Base-by-base conservation (phyloP, 805 yeast species). In the Wickerhamomyces bovis region DNA sequence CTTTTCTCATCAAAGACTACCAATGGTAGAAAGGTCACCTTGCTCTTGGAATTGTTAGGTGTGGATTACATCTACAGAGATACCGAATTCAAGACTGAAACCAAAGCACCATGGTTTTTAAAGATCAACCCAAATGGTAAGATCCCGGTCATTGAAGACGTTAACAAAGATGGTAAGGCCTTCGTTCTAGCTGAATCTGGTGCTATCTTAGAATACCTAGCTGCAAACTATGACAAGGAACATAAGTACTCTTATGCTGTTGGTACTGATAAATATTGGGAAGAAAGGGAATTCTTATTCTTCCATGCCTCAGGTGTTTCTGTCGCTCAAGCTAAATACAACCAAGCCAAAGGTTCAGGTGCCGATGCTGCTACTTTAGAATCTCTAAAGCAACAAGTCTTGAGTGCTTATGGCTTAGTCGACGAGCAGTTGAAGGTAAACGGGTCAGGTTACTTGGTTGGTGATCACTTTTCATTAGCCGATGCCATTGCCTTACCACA, bases 241-340 rank as follows among this genome's bases (percentile, higher is more conserved):
- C 59, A 72, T 52, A 73, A 75, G 60, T 58, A 62, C 50, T 58
- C 66, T 7, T 69, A 56, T 44, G 53, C 60, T 10, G 53, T 54
- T 11, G 71, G 70, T 1, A 59, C 80, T n/a, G 56, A 53, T 5
- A 56, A 64, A 44, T 79, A 81, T 61, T 82, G 75, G 58, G 70
- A 69, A 53, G 70, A 74, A 58, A 59, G 74, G 53, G 81, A 78
- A 52, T 70, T 78, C 69, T 51, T 75, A 6, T 69, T 72, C 47
- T 81, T 77, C 70, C 85, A 78, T 57, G 74, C 75, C 67, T 77
- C 81, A 50, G 76, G 76, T 6, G 56, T 75, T 21, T 81, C 82
- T 41, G 84, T 83, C 46, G 76, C 73, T 71, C 80, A 74, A 55
- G 83, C 84, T n/a, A 81, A 77, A 55, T 80, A 77, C 55, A 48